Base-by-base conservation (phyloP, 2,329 filamentous ascomycete genomes). In the Elsinoe fawcettii region DNA sequence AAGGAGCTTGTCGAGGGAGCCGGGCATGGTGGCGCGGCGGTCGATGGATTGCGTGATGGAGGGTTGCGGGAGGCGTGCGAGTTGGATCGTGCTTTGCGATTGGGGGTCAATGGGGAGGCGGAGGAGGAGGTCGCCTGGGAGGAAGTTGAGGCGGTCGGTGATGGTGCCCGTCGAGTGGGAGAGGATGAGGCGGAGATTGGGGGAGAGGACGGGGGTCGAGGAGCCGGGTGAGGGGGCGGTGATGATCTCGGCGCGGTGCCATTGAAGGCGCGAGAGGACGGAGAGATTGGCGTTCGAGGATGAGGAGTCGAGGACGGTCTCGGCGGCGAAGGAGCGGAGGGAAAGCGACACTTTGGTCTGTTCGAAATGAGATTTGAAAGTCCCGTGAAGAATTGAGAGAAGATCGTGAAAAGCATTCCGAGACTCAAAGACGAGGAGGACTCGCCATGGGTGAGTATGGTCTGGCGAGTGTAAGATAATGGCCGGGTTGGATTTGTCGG, bases 101-200 rank as follows among this genome's bases (percentile, higher is more conserved):
- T 59, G 30, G 14, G 30, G 30, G 49, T 53, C 49, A 56, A 60
- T 53, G n/a, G 73, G 72, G n/a, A 77, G 66, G 25, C 75, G 74
- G 34, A 78, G 63, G 14, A 74, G 69, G 36, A 78, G 67, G 63
- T 77, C 75, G 43, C 75, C 75, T 51, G 72, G 67, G 14, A 78
- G 76, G 56, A 95, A 77, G 63, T 95, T 95, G 66, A 96, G 78
- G 36, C 90, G 82, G 71, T 96, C 91, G 1, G 88, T 89, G 14
- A 95, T 76, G 41, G 85, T 88, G 51, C 90, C 88, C 63, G 85
- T 83, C 60, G 86, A 82, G 62, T 87, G 88, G 58, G 90, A 84
- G 30, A 88, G 77, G 55, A 95, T 80, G 16, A 95, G 78, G 25
- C 90, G 82, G 60, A 96, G 74, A 63, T 81, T 81, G 65, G 93